These are phyloP conservation scores for Silybum marianum DNA, from an alignment of 129 eudicot species.

Conservation along the genomic window DNA sequence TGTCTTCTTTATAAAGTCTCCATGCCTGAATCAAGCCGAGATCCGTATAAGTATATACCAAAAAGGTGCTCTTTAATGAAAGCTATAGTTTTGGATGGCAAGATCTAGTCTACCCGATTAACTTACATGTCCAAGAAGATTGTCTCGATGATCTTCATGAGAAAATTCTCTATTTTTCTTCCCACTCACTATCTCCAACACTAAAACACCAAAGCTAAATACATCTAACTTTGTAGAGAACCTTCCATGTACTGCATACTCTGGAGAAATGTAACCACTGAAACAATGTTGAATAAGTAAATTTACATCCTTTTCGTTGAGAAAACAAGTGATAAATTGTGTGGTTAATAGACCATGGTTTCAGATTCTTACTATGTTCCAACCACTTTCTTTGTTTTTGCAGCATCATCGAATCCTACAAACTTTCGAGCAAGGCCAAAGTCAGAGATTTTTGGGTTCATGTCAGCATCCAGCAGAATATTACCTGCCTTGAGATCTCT, in stretches of 20 bases:
- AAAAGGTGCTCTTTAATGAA: neutral
- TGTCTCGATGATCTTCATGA: slow-evolving; percentile 39
- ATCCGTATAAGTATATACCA: neutral
- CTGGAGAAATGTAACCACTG: slow-evolving; percentile 52
- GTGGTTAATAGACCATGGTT: neutral
- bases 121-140: slow-evolving; percentile 59
- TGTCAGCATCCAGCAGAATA: slow-evolving; percentile 36
- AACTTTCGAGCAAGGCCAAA: slow-evolving; percentile 52
- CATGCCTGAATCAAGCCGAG: slow-evolving; percentile 28
- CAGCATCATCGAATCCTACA: slow-evolving; percentile 32
- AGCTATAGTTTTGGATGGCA: too few species aligned
- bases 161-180: slow-evolving; percentile 42
- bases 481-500: slow-evolving; percentile 54
- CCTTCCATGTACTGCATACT: slow-evolving; percentile 47
- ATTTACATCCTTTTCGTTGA: neutral
- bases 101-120: neutral
- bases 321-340: neutral
- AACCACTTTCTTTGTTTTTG: slow-evolving; percentile 49
- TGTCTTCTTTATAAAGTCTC: slow-evolving; percentile 24
- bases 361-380: slow-evolving; percentile 45
- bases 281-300: neutral
- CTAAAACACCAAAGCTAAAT: slow-evolving; percentile 50
- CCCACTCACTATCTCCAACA: slow-evolving; percentile 49
- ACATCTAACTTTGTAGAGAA: slow-evolving; percentile 51
- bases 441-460: slow-evolving; percentile 54